These are phyloP conservation scores for Cutaneotrichosporon cavernicola DNA, from an alignment of 1,284 basidiomycete species.

Conservation along the genomic window DNA sequence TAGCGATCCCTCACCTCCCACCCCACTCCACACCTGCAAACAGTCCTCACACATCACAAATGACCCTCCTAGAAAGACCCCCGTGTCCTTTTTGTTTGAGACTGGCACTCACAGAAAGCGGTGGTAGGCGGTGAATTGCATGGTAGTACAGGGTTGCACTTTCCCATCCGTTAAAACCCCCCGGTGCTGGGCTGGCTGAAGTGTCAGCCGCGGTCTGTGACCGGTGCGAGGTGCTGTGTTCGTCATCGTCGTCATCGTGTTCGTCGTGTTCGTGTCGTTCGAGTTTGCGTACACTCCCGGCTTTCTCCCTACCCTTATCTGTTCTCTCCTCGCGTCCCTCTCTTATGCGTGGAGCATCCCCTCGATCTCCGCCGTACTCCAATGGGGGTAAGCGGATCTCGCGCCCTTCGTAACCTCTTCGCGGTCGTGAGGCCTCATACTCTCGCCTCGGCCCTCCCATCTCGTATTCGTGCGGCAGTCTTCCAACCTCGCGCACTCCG, in stretches of 20 bases:
- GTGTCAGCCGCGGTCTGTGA: background rate
- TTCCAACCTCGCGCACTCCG: background rate
- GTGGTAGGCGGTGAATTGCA: constrained; percentile 2
- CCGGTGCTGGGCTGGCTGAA: background rate
- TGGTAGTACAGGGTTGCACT: constrained; percentile 5
- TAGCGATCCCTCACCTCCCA: background rate
- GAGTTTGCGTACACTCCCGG: background rate
- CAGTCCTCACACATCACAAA: background rate
- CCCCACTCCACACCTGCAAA: background rate
- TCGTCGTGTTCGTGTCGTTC: background rate
- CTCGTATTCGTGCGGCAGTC: background rate
- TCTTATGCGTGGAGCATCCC: background rate
- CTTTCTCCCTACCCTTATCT: background rate
- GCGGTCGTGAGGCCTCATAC: background rate
- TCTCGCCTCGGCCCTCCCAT: background rate
- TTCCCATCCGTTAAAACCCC: background rate
- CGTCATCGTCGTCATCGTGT: background rate
- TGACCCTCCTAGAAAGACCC: background rate
- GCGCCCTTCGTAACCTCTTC: background rate
- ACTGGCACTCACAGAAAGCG: constrained; percentile 1
- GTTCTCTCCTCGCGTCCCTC: background rate
- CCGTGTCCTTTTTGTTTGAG: background rate
- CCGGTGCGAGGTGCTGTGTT: background rate
- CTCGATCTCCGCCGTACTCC: background rate
- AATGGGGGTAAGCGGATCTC: background rate